Conservation (phyloP, 257 asterid genomes). For the Lycium ferocissimum region DNA sequence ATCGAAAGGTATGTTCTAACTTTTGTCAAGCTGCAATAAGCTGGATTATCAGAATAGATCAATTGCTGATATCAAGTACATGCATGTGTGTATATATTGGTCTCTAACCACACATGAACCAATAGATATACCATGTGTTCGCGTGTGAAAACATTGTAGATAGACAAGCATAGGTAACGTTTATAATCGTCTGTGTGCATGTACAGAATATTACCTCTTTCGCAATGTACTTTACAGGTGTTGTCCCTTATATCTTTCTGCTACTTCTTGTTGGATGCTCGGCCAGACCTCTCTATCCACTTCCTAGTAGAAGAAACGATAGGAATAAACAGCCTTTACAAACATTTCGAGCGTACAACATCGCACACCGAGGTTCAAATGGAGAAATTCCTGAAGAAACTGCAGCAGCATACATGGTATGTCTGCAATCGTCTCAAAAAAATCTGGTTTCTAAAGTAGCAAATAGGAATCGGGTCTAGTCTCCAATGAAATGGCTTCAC, state of each 20-base stretch:
- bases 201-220: slow-evolving; percentile 9
- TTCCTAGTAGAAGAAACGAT: slow-evolving; percentile 88
- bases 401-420: slow-evolving; percentile 81
- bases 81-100: background rate
- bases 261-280: slow-evolving; percentile 72
- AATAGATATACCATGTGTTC: background rate
- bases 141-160: background rate
- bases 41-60: background rate
- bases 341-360: slow-evolving; percentile 85
- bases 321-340: slow-evolving; percentile 75
- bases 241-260: slow-evolving; percentile 60
- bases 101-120: background rate
- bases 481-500: background rate
- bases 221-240: slow-evolving; percentile 55
- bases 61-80: slow-evolving; percentile 19
- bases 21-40: slow-evolving; percentile 6
- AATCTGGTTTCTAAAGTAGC: slow-evolving; percentile 4
- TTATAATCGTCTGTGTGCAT: background rate
- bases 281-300: slow-evolving; percentile 88
- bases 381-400: slow-evolving; percentile 99
- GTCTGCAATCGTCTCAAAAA: background rate
- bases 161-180: background rate
- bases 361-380: slow-evolving; percentile 98
- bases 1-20: background rate
- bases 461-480: background rate